Conservation (phyloP, 176 grass and related monocot genomes). For the Aegilops speltoides region DNA sequence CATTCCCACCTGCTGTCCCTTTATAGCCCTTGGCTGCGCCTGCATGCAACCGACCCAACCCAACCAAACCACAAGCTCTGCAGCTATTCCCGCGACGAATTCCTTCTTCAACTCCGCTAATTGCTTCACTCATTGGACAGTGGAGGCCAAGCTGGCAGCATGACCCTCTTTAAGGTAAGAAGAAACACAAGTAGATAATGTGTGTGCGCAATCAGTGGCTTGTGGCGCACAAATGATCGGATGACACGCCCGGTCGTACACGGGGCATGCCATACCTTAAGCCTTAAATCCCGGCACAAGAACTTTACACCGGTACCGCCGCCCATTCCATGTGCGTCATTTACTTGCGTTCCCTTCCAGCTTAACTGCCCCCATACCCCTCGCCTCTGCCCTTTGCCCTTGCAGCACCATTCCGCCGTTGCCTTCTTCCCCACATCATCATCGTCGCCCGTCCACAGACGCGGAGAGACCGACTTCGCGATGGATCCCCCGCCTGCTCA, state of each 20-base stretch:
- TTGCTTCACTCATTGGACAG: neutral
- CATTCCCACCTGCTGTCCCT: neutral
- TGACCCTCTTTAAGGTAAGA: neutral
- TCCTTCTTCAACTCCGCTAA: neutral
- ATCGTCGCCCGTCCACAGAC: neutral
- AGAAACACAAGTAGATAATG: neutral
- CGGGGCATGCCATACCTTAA: neutral
- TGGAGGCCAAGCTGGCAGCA: neutral
- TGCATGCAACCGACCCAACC: too few relatives aligned
- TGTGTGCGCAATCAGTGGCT: neutral
- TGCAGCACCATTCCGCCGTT: neutral
- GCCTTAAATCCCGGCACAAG: neutral
- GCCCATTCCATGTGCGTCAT: neutral
- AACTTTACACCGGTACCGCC: neutral
- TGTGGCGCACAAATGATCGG: neutral
- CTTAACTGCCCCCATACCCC: neutral
- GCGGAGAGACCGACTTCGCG: neutral
- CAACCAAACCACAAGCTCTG: neutral
- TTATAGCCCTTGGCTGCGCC: too few relatives aligned
- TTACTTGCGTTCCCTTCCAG: neutral
- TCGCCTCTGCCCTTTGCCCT: neutral
- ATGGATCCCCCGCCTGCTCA: conserved; percentile 66
- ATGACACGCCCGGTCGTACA: neutral
- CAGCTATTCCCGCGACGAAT: neutral
- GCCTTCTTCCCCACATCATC: neutral